Evolutionary conservation across 1,139 yeast species (phyloP), one percentile per base, ranked within the genome.

Genomic region (Sugiyamaella japonica): DNA sequence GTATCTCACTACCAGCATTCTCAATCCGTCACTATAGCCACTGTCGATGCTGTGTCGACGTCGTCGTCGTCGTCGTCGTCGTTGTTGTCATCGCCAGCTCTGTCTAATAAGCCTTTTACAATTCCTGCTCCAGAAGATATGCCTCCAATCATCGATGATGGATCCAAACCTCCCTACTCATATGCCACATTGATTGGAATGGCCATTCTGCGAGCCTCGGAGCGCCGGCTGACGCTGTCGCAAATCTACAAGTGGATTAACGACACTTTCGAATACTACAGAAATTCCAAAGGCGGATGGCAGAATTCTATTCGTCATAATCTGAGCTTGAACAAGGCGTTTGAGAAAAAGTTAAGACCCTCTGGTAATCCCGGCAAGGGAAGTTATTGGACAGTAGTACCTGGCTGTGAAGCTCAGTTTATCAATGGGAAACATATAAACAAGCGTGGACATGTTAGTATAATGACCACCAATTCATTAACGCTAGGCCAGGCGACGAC

Each of bases 161-260:
- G 79, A 23, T 65, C 70, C 45, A 93, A 95, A 70, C 99, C 99
- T 2, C 97, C 97, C 1, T 91, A 85, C 66, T 89, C 97, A 3
- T 93, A 93, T 69, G 99, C 99, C 7, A 86, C 93, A 41, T 77
- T 93, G 59, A 93, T 93, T 59, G 98, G 97, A 4, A 86, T 93
- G 85, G 93, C 98, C 1, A 90, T 93, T 54, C 75, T 93, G 60
- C 83, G 96, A 58, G 84, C 96, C n/a, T 83, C 85, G 1, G 85
- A 82, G 29, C 84, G 89, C 57, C 82, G 83, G 64, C 78, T 95
- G 53, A 93, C 99, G 0, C 77, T 93, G 54, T 84, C 97, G 0
- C 97, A 90, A 66, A 95, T 93, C 52, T 93, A 93, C 74, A 80
- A 78, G 62, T 93, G 99, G 99, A 95, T 93, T 50, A 84, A 95